Evolutionary conservation across 306 rosid genomes (phyloP).

Genomic region (Gleditsia sinensis): DNA sequence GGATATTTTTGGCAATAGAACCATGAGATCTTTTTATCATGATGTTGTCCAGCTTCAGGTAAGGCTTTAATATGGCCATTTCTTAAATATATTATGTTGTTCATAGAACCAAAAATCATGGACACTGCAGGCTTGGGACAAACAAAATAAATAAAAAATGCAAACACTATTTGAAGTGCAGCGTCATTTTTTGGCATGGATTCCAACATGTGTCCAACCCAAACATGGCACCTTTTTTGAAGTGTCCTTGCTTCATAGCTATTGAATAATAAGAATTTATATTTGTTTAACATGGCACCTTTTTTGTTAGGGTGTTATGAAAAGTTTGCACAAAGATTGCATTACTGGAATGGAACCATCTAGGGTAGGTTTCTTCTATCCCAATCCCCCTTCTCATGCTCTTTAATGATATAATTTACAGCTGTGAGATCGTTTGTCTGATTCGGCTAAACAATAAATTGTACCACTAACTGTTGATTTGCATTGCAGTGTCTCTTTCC

Average conservation of each 20-base stretch:
- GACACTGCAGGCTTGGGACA: not conserved
- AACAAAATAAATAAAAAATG: not conserved
- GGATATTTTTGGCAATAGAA: slow-evolving; percentile 62
- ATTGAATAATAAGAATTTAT: not conserved
- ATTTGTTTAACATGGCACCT: slow-evolving; percentile 11
- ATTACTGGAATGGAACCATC: slow-evolving; percentile 59
- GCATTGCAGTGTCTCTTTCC: slow-evolving; percentile 86
- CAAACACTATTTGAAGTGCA: not conserved
- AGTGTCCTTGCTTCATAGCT: not conserved
- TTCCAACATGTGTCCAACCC: not conserved
- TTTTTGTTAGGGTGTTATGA: slow-evolving; percentile 63
- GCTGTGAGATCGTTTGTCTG: slow-evolving; percentile 16
- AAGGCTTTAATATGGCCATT: slow-evolving; percentile 32
- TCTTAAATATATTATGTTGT: not conserved
- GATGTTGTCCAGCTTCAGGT: slow-evolving; percentile 89
- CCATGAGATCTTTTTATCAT: slow-evolving; percentile 77
- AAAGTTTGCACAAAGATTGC: slow-evolving; percentile 81
- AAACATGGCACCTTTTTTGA: not conserved
- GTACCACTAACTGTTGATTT: slow-evolving; percentile 26
- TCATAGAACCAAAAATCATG: not conserved
- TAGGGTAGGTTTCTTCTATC: slow-evolving; percentile 58
- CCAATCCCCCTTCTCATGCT: slow-evolving; percentile 14
- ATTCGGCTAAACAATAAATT: slow-evolving; percentile 19
- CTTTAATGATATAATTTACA: slow-evolving; percentile 8
- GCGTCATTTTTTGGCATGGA: not conserved